Evolutionary conservation across 108 stramenopile species (phyloP), one percentile per base, ranked within the genome.

Genomic region (Aurantiochytrium sp.): DNA sequence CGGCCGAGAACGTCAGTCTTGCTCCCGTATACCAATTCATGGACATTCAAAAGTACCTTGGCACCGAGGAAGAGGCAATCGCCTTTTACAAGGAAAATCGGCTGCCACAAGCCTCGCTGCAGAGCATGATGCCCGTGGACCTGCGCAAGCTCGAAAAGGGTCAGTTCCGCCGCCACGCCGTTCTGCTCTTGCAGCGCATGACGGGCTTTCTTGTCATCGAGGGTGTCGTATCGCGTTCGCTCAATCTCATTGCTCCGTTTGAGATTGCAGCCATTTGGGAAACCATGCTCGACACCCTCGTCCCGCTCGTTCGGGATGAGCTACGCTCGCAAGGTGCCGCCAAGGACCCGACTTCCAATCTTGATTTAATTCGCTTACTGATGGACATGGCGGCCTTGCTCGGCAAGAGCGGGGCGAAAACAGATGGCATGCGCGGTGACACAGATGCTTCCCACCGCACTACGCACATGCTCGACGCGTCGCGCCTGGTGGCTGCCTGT

Each of bases 1-100:
- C 45, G 45, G 18, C 64, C 35, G 76, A 83, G 28, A 23, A 18
- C 49, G 45, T 83, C n/a, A 83, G 76, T 23, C 23, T 83, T 6
- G 51, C 76, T 12, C 76, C 76, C n/a, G 76, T 83, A 12, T 53
- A 53, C 49, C 76, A 83, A 28, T 83, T 25, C 23, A 53, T 83
- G 76, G 76, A 83, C 49, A 83, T 83, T 3, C 76, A 83, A 53
- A 47, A 83, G 51, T 83, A 83, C 76, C n/a, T 83, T 8, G 76
- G 76, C 23, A 53, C 45, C 49, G 51, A 53, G 51, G 76, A 83
- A 12, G 76, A 47, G n/a, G 76, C 76, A 0, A 28, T 83, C 49
- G 49, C 19, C n/a, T 83, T 83, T 83, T 83, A 83, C 28, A 83
- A 83, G 51, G 49, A 53, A 12, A 83, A 83, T 45, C 76, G 76